Percentiles rank a stretch among this genome's conserved stretches.
phyloP scores from a whole-genome alignment of 2,329 filamentous ascomycete genomes.

The Pleurostoma richardsiae region DNA sequence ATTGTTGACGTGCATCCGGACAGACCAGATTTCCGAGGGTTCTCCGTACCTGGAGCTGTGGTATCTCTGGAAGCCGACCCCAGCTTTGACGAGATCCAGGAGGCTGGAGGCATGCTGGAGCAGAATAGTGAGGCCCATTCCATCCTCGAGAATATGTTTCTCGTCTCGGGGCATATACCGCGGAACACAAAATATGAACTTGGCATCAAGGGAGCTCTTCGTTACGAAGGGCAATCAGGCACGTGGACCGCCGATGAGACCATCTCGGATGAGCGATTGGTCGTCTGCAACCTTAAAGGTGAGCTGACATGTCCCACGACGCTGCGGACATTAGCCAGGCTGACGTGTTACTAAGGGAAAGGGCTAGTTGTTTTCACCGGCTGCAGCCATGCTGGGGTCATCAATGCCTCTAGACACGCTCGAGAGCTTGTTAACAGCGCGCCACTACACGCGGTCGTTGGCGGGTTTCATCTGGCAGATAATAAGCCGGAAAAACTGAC shows the following conservation, averaged over 20 bases:
- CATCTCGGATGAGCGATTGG: conserved; percentile 46
- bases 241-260: conserved; percentile 42
- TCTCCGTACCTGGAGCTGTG: conserved; percentile 27
- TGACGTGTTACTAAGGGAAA: conserved; percentile 25
- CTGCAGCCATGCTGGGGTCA: conserved; percentile 50
- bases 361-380: conserved; percentile 51
- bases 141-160: conserved; percentile 42
- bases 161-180: conserved; percentile 49
- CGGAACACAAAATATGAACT: conserved; percentile 42
- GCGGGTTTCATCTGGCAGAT: conserved; percentile 48
- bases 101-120: conserved; percentile 31
- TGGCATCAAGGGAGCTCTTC: conserved; percentile 37
- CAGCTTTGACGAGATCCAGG: conserved; percentile 38
- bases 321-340: background rate
- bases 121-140: conserved; percentile 34
- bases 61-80: conserved; percentile 49
- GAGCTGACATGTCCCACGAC: conserved; percentile 2
- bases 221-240: conserved; percentile 28
- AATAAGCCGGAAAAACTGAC: conserved; percentile 35
- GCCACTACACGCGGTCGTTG: conserved; percentile 44
- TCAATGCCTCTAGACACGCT: conserved; percentile 44
- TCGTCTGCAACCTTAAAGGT: conserved; percentile 50
- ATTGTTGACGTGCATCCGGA: conserved; percentile 46
- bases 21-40: conserved; percentile 44
- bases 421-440: conserved; percentile 26